Base-by-base conservation (phyloP, 208 protist species). In the Wallacemonas sp. region DNA sequence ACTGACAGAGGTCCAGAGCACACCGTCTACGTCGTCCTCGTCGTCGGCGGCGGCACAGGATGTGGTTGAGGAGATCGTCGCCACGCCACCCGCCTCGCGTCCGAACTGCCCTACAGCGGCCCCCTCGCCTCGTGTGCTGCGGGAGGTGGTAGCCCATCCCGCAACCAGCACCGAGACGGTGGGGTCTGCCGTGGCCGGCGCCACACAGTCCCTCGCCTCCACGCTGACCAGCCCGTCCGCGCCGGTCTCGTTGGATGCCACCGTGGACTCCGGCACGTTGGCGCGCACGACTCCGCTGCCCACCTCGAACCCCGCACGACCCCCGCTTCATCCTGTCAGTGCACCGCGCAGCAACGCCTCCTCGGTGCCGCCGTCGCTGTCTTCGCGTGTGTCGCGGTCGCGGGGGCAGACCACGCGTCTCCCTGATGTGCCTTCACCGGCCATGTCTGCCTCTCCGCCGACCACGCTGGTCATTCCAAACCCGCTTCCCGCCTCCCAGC, bases 401-500 rank as follows among this genome's bases (percentile, higher is more conserved):
- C 55, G 1, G 42, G 0, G 51, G 60, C 41, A n/a, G n/a, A n/a
- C n/a, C n/a, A n/a, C n/a, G n/a, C n/a, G n/a, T n/a, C n/a, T n/a
- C n/a, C n/a, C n/a, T n/a, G 3, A 38, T 2, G 47, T 62, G 30
- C 64, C 62, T 19, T 53, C 64, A 1, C 71, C 60, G 1, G 67
- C 72, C 11, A 27, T 55, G 8, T 3, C 64, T 27, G 14, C 63
- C 4, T 56, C 51, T n/a, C 64, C 56, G 21, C 66, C 64, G 58
- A 66, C 33, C 5, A 68, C 70, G 42, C 21, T 64, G 28, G 51
- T 58, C 30, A 58, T 58, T 38, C 51, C 51, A 3, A 26, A 58
- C n/a, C 30, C 51, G 3, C 8, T 21, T 11, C 9, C 14, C 6
- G 5, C 26, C 12, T 9, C 24, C 8, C 51, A 31, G 2, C 31